These are phyloP conservation scores for Spongiforma sp. DNA, from an alignment of 1,284 basidiomycete species.

Conservation along the genomic window DNA sequence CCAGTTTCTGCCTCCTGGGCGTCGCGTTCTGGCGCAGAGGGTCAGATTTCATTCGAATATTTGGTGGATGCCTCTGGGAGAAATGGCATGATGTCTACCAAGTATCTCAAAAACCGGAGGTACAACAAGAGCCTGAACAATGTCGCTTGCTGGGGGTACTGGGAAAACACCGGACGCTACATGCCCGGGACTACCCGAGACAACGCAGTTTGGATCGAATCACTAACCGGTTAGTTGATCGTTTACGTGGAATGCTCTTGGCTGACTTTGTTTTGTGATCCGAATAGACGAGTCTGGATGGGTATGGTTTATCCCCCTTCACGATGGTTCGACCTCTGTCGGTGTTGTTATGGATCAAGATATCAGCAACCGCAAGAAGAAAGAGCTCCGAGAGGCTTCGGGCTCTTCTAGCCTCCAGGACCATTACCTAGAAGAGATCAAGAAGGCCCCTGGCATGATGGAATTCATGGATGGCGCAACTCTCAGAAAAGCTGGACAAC, in stretches of 20 bases:
- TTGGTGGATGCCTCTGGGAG: slow-evolving; percentile 55
- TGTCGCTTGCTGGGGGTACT: slow-evolving; percentile 58
- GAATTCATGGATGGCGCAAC: slow-evolving; percentile 39
- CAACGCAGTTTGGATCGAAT: slow-evolving; percentile 36
- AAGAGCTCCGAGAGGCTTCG: slow-evolving; percentile 2
- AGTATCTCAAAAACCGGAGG: slow-evolving; percentile 51
- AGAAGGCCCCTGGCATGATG: slow-evolving; percentile 42
- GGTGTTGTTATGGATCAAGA: slow-evolving; percentile 52
- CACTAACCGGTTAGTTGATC: slow-evolving; percentile 32
- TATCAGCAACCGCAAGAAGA: slow-evolving; percentile 41
- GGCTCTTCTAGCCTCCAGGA: slow-evolving; percentile 25
- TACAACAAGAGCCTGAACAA: slow-evolving; percentile 51
- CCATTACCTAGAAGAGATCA: slow-evolving; percentile 46
- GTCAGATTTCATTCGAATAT: slow-evolving; percentile 46
- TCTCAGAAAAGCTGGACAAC: slow-evolving; percentile 15
- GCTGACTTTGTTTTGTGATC: background rate
- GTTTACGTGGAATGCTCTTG: background rate
- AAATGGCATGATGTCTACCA: slow-evolving; percentile 51
- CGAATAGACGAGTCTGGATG: slow-evolving; percentile 50
- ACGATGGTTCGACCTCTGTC: slow-evolving; percentile 51
- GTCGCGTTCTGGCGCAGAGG: slow-evolving; percentile 30
- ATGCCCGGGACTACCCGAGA: slow-evolving; percentile 25
- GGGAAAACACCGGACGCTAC: slow-evolving; percentile 40
- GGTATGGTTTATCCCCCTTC: slow-evolving; percentile 57
- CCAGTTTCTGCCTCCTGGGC: slow-evolving; percentile 45